These are phyloP conservation scores for Coprinopsis marcescibilis DNA, from an alignment of 768 basidiomycete species.

Conservation along the genomic window DNA sequence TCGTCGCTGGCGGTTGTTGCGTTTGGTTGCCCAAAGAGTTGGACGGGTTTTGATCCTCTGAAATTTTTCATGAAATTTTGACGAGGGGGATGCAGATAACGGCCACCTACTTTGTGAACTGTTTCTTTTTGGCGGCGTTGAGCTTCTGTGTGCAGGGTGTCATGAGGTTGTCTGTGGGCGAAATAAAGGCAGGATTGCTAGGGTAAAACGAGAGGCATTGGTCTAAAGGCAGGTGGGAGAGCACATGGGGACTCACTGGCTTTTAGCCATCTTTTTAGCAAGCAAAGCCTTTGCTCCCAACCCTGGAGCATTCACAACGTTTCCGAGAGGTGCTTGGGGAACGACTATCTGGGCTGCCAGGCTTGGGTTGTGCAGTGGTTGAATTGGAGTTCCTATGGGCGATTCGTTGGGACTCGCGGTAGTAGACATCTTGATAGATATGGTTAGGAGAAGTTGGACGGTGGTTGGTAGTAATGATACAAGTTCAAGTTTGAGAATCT, in stretches of 20 bases:
- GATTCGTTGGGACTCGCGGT: slow-evolving; percentile 62
- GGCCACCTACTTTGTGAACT: slow-evolving; percentile 77
- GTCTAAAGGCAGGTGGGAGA: not conserved
- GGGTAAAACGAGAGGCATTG: slow-evolving; percentile 2
- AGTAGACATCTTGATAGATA: slow-evolving; percentile 40
- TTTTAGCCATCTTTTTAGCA: slow-evolving; percentile 90
- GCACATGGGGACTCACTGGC: slow-evolving; percentile 50
- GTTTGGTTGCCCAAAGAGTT: slow-evolving; percentile 42
- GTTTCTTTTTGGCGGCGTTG: slow-evolving; percentile 86
- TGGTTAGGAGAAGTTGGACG: slow-evolving; percentile 8
- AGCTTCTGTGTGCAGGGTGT: slow-evolving; percentile 93
- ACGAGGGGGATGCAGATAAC: not conserved
- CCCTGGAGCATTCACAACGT: slow-evolving; percentile 52
- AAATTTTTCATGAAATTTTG: slow-evolving; percentile 6
- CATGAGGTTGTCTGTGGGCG: slow-evolving; percentile 93
- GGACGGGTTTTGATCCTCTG: slow-evolving; percentile 59
- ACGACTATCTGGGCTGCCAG: slow-evolving; percentile 74
- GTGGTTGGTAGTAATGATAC: not conserved
- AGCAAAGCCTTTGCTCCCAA: slow-evolving; percentile 90
- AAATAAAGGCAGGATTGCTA: slow-evolving; percentile 85
- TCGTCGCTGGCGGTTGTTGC: slow-evolving; percentile 34
- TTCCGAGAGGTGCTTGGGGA: slow-evolving; percentile 78
- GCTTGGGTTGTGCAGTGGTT: slow-evolving; percentile 81
- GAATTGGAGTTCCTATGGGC: slow-evolving; percentile 54
- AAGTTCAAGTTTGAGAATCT: not conserved